Conservation (phyloP, 208 protist genomes). For the Leishmania guyanensis region DNA sequence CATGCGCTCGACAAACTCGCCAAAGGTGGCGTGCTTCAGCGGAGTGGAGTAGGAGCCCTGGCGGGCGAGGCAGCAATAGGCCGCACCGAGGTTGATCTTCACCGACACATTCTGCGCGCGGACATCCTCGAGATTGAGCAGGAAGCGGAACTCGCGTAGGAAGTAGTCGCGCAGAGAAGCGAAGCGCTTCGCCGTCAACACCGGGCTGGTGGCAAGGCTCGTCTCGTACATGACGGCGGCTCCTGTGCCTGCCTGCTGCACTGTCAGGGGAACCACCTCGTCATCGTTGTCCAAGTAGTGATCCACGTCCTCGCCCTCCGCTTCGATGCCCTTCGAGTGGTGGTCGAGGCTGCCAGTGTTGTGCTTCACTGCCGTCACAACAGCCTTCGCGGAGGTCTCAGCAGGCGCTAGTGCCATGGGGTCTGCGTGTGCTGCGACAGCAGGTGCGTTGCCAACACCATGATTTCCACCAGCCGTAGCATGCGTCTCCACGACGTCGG, state of each 20-base stretch:
- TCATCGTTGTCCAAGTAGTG: slow-evolving; percentile 43
- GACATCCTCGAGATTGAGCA: slow-evolving; percentile 77
- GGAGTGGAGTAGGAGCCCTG: slow-evolving; percentile 76
- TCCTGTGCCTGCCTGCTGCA: slow-evolving; percentile 36
- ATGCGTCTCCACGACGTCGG: neutral
- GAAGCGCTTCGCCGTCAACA: slow-evolving; percentile 74
- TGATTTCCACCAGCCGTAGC: neutral
- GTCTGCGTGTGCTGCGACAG: neutral
- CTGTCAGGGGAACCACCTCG: slow-evolving; percentile 54
- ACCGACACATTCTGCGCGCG: slow-evolving; percentile 75
- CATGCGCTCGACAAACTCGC: slow-evolving; percentile 85
- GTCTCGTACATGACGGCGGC: slow-evolving; percentile 32
- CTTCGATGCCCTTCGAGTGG: slow-evolving; percentile 16
- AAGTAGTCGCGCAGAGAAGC: slow-evolving; percentile 74
- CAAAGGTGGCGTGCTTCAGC: slow-evolving; percentile 81
- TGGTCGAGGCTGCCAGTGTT: slow-evolving; percentile 3
- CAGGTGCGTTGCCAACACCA: neutral
- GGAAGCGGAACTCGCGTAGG: slow-evolving; percentile 62
- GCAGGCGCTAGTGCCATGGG: neutral
- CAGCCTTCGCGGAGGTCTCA: neutral
- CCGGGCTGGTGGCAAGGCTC: slow-evolving; percentile 67
- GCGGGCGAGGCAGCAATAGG: slow-evolving; percentile 81
- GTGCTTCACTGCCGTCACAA: neutral
- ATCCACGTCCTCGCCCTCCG: slow-evolving; percentile 43
- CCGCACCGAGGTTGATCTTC: slow-evolving; percentile 75